Evolutionary conservation across 495 filamentous ascomycete genomes (phyloP).

Genomic region (Neurospora sp.): DNA sequence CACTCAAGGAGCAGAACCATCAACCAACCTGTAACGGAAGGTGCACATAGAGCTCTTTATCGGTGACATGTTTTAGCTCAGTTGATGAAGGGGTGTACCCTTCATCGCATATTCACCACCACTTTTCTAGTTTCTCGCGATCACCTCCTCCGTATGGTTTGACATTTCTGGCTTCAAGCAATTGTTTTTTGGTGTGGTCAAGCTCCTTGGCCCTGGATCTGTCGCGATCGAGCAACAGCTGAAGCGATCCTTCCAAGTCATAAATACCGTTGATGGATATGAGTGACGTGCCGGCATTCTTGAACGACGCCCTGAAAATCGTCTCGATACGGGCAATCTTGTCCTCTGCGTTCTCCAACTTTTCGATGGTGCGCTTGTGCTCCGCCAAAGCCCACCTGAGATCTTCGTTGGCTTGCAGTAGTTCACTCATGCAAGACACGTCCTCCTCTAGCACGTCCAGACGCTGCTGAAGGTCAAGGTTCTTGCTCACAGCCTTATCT

Average conservation of each 20-base stretch:
- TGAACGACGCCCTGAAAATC: neutral
- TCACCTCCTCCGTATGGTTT: neutral
- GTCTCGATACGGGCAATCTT: neutral
- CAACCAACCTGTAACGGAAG: neutral
- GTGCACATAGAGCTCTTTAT: too few species aligned
- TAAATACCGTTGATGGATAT: neutral
- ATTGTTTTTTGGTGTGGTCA: neutral
- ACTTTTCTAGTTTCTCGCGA: neutral
- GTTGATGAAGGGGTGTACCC: too few species aligned
- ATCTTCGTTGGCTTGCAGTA: neutral
- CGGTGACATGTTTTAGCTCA: too few species aligned
- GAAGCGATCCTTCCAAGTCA: neutral
- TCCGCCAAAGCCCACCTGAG: neutral
- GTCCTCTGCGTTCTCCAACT: neutral
- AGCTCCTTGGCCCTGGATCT: neutral
- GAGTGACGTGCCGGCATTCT: neutral
- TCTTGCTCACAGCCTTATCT: neutral
- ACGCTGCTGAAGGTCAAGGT: neutral
- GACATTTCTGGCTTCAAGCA: neutral
- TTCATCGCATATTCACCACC: neutral
- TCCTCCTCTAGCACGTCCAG: neutral
- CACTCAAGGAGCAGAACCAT: neutral
- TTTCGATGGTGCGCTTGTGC: neutral
- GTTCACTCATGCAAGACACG: neutral
- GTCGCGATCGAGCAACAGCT: neutral